These are phyloP conservation scores for Podila minutissima DNA, from an alignment of 192 early-diverging fungal species.

Conservation along the genomic window DNA sequence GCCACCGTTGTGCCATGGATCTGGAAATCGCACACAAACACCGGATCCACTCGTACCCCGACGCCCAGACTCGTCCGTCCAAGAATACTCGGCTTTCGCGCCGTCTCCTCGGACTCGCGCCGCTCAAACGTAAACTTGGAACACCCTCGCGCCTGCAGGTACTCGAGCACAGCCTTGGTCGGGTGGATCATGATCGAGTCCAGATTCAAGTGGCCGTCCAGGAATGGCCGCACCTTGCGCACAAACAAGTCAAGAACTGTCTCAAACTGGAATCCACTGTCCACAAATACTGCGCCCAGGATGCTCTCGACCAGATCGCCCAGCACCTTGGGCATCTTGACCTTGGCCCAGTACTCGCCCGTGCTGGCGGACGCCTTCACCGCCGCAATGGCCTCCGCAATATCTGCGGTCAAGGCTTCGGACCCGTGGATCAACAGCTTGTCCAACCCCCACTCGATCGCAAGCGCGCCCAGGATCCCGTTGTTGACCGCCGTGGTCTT, in stretches of 20 bases:
- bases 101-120: not conserved
- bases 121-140: slow-evolving; percentile 15
- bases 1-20: not conserved
- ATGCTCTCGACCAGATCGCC: slow-evolving; percentile 89
- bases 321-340: slow-evolving; percentile 85
- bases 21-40: not conserved
- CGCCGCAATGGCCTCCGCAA: not conserved
- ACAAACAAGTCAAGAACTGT: slow-evolving; percentile 24
- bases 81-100: not conserved
- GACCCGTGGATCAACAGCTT: slow-evolving; percentile 55
- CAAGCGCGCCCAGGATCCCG: slow-evolving; percentile 78
- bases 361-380: not conserved
- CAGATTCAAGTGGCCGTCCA: slow-evolving; percentile 55
- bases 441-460: slow-evolving; percentile 72
- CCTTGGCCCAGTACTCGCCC: slow-evolving; percentile 79
- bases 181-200: slow-evolving; percentile 61
- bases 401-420: not conserved
- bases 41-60: not conserved
- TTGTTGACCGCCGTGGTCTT: slow-evolving; percentile 89
- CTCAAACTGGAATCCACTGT: slow-evolving; percentile 66
- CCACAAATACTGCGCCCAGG: slow-evolving; percentile 86
- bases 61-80: not conserved
- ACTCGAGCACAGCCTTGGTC: slow-evolving; percentile 35
- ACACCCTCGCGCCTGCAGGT: slow-evolving; percentile 58
- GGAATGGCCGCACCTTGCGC: slow-evolving; percentile 45